Evolutionary conservation across 768 basidiomycete genomes (phyloP), one percentile per base, ranked within the genome.

Genomic region (Tulasnella sp.): DNA sequence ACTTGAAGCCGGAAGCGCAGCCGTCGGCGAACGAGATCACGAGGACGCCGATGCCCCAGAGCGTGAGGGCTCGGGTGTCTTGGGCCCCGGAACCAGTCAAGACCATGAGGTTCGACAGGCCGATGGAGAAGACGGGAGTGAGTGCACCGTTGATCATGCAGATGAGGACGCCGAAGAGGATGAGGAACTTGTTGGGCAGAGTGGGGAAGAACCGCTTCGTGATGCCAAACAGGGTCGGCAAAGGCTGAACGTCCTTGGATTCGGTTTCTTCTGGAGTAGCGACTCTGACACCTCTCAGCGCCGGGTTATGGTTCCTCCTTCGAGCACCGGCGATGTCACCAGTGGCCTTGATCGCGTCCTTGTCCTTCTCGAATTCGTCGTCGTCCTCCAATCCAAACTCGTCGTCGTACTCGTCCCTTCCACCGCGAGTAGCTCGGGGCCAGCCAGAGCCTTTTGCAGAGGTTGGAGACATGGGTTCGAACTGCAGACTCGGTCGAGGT

Each of bases 111-210:
- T 69, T 81, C 42, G 79, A 75, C 11, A 16, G 90, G 80, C 96
- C 88, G 86, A 88, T 94, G 1, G 97, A 96, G 87, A 98, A 99
- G 69, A 98, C 78, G 3, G 98, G 97, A 0, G 95, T 98, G 86
- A 93, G 90, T 3, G 93, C 88, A 29, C 98, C 97, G 80, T 90
- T 92, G 75, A 89, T 83, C 57, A 95, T 80, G 78, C 91, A 91
- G n/a, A 89, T 82, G 77, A 90, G 2, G 35, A 97, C 86, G 23
- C 96, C 96, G 74, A 93, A 39, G 82, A 90, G 81, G 79, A 98
- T 83, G 61, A 93, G 80, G 5, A 87, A 86, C 82, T 96, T 98
- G 82, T 88, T 83, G 0, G 96, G 95, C 37, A 98, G 85, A 0
- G 89, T 89, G 2, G 91, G 92, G 82, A 90, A 91, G 79, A 91